These are phyloP conservation scores for Byssothecium circinans DNA, from an alignment of 2,329 filamentous ascomycete species.

Conservation along the genomic window DNA sequence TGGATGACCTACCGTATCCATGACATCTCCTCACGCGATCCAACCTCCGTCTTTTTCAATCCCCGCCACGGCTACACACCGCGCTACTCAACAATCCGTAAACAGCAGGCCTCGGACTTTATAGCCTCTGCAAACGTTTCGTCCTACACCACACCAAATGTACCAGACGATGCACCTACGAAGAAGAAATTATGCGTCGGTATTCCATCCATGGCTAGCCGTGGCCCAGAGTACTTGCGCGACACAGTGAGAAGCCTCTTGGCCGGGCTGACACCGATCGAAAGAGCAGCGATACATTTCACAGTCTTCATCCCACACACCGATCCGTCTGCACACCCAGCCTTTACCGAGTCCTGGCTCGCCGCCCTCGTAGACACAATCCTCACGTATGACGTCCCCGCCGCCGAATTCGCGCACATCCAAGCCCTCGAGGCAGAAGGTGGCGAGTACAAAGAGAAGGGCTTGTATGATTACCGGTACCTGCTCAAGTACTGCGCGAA, in stretches of 20 bases:
- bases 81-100: slow-evolving; percentile 34
- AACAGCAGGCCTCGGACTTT: slow-evolving; percentile 33
- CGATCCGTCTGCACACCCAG: slow-evolving; percentile 45
- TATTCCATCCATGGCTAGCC: slow-evolving; percentile 47
- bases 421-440: slow-evolving; percentile 30
- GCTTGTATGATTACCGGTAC: slow-evolving; percentile 49
- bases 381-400: slow-evolving; percentile 42
- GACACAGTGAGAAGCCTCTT: slow-evolving; percentile 50
- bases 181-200: slow-evolving; percentile 46
- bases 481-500: slow-evolving; percentile 46
- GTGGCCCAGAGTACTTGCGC: slow-evolving; percentile 45
- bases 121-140: slow-evolving; percentile 21
- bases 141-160: slow-evolving; percentile 14
- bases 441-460: slow-evolving; percentile 44
- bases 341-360: slow-evolving; percentile 48
- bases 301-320: slow-evolving; percentile 51
- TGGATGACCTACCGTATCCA: slow-evolving; percentile 28
- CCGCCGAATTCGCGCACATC: slow-evolving; percentile 39
- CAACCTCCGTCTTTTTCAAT: slow-evolving; percentile 42
- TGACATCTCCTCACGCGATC: slow-evolving; percentile 32
- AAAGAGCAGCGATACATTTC: slow-evolving; percentile 47
- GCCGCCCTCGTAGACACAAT: slow-evolving; percentile 45
- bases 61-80: slow-evolving; percentile 35
- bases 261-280: slow-evolving; percentile 45
- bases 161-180: slow-evolving; percentile 11